These are phyloP conservation scores for Podaxis sp. DNA, from an alignment of 768 basidiomycete species.

Conservation along the genomic window DNA sequence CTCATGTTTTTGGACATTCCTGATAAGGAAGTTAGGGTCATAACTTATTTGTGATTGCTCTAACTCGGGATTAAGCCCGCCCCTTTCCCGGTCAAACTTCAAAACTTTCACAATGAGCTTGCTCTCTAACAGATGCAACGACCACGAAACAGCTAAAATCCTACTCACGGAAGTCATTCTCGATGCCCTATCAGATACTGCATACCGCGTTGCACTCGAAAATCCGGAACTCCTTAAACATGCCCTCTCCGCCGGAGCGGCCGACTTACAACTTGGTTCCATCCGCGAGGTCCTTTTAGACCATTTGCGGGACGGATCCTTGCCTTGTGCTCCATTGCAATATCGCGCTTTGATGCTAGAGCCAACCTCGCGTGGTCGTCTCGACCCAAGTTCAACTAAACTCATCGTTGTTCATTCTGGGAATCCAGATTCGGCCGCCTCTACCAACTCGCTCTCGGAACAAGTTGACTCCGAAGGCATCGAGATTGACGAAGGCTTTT, in stretches of 20 bases:
- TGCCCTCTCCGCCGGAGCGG: conserved; percentile 53
- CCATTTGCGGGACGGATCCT: conserved; percentile 18
- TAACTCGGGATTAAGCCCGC: background rate
- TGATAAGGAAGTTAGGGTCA: no score
- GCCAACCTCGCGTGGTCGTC: conserved; percentile 74
- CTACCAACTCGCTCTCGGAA: conserved; percentile 17
- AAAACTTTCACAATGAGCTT: conserved; percentile 6
- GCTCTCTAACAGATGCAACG: background rate
- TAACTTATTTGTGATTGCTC: no score
- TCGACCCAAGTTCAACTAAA: conserved; percentile 46
- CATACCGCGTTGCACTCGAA: conserved; percentile 42
- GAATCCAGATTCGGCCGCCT: conserved; percentile 19
- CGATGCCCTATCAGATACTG: conserved; percentile 47
- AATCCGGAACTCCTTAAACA: conserved; percentile 38
- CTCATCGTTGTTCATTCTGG: conserved; percentile 46
- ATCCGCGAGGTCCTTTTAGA: conserved; percentile 16
- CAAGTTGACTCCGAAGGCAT: conserved; percentile 39
- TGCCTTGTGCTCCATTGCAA: conserved; percentile 18
- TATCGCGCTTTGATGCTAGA: conserved; percentile 61
- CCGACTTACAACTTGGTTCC: background rate
- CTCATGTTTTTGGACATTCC: no score
- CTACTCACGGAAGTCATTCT: conserved; percentile 51
- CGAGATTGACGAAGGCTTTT: conserved; percentile 75
- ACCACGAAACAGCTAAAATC: background rate
- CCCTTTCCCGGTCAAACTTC: background rate